Base-by-base conservation (phyloP, 805 yeast genomes). In the Wickerhamiella azyma region DNA sequence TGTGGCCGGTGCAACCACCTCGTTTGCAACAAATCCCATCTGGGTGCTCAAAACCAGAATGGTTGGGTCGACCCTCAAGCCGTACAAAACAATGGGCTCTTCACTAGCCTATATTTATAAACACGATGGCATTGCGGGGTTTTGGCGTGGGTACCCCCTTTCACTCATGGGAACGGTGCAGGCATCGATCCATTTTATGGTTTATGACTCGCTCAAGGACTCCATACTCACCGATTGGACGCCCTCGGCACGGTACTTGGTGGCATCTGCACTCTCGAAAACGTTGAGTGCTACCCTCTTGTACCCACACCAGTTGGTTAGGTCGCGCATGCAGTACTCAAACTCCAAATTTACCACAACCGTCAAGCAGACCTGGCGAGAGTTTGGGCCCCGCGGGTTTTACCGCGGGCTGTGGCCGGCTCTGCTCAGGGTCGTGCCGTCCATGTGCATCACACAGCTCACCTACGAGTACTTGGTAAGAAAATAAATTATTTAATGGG, bases 41-140 rank as follows among this genome's bases (percentile, higher is more conserved):
- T 89, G 98, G 98, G 95, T 92, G 1, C 61, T 92, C 16, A 92
- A 92, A 62, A 92, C 98, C 0, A 70, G 97, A 50, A 80, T 89
- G 53, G 69, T 88, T 55, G 77, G 86, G 75, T 1, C 56, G 60
- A 11, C 50, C 56, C 13, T 48, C 38, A 13, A 70, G 13, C 79
- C 84, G 0, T 85, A 85, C 56, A 61, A 61, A 9, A 75, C 85
- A 0, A 62, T 79, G 6, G 9, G 56, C 16, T 75, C 76, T 49
- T 94, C 94, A 1, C 55, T 77, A 0, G 47, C 48, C 5, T 59
- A 68, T 19, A 71, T 85, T 11, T 50, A 67, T 11, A 54, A 52
- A 24, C 65, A 67, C 1, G 85, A 83, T 54, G 92, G 94, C 0
- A 36, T 75, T 0, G 35, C 49, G 5, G 77, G 80, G 1, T 76